Evolutionary conservation across 257 asterid genomes (phyloP).

Genomic region (Solanum medicagineum): DNA sequence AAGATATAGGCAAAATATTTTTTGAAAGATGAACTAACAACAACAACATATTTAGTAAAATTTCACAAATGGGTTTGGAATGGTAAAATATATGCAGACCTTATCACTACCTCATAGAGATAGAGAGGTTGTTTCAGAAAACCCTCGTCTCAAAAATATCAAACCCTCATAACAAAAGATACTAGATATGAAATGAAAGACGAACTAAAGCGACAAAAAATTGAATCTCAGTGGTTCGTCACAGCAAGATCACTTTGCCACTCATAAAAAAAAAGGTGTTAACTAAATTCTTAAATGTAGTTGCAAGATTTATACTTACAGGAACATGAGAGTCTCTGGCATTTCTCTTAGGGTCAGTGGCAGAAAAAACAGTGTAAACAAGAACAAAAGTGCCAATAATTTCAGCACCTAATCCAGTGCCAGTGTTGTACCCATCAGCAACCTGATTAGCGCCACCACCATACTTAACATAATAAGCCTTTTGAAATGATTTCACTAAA

Average conservation of each 20-base stretch:
- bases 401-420: constrained; percentile 68
- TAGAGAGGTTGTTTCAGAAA: too few species aligned
- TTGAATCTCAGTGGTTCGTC: neutral
- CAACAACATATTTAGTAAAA: too few species aligned
- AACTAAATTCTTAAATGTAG: neutral
- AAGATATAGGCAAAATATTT: too few species aligned
- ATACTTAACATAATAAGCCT: constrained; percentile 24
- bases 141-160: too few species aligned
- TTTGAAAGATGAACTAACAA: too few species aligned
- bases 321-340: constrained; percentile 74
- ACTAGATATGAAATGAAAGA: too few species aligned
- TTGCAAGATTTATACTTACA: constrained; percentile 13
- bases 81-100: too few species aligned
- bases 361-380: constrained; percentile 64
- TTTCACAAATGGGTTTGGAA: too few species aligned
- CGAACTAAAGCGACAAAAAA: neutral
- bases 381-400: constrained; percentile 57
- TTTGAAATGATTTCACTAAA: constrained; percentile 55
- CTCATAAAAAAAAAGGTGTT: rapidly evolving
- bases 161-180: too few species aligned
- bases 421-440: constrained; percentile 35
- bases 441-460: constrained; percentile 59
- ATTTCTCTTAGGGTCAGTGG: constrained; percentile 61
- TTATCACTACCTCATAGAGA: too few species aligned
- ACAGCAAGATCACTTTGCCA: neutral